phyloP scores from a whole-genome alignment of 2,329 filamentous ascomycete species.

The Blastomyces silverae region DNA sequence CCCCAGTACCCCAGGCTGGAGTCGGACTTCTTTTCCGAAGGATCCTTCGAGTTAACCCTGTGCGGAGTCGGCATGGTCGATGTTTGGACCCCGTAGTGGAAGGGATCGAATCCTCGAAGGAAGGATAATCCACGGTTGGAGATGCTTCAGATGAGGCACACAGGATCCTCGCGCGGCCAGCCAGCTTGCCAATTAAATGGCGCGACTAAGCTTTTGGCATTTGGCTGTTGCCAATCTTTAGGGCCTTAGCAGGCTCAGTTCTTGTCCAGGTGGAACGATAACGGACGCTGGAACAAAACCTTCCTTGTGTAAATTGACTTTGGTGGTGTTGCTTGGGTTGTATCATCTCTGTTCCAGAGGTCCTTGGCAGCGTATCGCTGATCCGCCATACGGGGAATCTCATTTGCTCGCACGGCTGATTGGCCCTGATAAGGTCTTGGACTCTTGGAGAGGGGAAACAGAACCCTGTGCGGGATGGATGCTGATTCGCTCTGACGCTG shows the following conservation, averaged over 20 bases:
- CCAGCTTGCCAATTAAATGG: not conserved
- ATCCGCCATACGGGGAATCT: not conserved
- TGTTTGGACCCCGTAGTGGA: too few species aligned
- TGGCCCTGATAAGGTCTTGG: not conserved
- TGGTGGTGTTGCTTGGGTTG: slow-evolving; percentile 4
- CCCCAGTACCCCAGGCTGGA: not conserved
- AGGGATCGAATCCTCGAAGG: too few species aligned
- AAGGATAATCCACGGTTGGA: too few species aligned
- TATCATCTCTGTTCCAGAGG: not conserved
- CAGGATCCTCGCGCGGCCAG: not conserved
- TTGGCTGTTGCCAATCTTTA: not conserved
- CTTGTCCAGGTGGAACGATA: too few species aligned
- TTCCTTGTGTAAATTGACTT: not conserved
- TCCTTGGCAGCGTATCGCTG: not conserved
- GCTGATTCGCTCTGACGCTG: too few species aligned
- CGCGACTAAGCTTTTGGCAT: not conserved
- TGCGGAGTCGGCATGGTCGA: too few species aligned
- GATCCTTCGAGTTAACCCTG: not conserved
- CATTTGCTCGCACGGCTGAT: not conserved
- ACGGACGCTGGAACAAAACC: not conserved
- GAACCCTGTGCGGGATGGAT: not conserved
- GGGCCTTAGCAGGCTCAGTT: not conserved
- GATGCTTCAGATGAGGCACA: not conserved
- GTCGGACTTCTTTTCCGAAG: not conserved
- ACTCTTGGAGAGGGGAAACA: not conserved